Conservation (phyloP, 2,329 filamentous ascomycete species). For the Sporothrix brasiliensis region DNA sequence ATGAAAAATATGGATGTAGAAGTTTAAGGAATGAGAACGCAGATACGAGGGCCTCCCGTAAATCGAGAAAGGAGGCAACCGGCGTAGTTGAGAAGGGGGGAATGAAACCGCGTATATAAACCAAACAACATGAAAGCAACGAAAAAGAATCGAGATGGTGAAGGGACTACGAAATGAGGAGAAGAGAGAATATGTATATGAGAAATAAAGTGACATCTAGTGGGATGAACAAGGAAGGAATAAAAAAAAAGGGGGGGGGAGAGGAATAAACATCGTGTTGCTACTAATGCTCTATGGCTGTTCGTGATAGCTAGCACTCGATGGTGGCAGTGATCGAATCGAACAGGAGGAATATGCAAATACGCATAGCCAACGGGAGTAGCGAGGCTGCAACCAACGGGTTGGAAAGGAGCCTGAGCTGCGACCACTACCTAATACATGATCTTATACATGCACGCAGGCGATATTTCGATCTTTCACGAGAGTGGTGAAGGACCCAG, state of each 20-base stretch:
- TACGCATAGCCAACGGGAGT: neutral
- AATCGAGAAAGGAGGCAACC: too few species aligned
- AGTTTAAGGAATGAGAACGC: too few species aligned
- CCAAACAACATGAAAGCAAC: neutral
- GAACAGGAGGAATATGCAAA: neutral
- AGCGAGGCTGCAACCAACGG: conserved; percentile 2
- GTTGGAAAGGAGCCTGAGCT: neutral
- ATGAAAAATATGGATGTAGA: neutral
- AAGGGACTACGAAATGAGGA: neutral
- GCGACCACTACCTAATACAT: neutral
- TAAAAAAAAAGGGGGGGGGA: neutral
- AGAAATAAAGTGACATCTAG: neutral
- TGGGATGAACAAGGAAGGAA: neutral
- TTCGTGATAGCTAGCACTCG: neutral
- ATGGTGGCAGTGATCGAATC: neutral
- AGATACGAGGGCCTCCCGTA: too few species aligned
- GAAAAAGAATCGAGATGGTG: too few species aligned
- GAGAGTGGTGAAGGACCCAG: neutral
- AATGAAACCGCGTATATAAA: neutral
- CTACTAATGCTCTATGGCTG: neutral
- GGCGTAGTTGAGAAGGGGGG: too few species aligned
- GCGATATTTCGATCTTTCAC: neutral
- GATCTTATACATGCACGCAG: neutral
- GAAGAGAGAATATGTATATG: neutral
- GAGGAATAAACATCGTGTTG: neutral